These are phyloP conservation scores for Hypoxylon sp. DNA, from an alignment of 2,329 filamentous ascomycete species.

Conservation along the genomic window DNA sequence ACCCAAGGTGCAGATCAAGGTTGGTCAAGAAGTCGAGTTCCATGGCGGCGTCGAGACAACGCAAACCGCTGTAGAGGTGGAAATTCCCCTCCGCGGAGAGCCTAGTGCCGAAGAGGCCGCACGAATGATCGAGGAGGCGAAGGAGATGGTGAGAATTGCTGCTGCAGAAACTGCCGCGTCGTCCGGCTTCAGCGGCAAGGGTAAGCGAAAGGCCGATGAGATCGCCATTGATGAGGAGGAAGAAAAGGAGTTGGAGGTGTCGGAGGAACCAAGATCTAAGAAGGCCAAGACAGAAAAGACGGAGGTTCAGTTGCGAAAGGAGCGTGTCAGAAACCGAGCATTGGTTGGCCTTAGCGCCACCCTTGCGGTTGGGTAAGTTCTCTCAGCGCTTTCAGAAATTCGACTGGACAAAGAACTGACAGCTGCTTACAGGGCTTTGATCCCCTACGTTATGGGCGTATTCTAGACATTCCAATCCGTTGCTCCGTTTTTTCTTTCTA, in stretches of 20 bases:
- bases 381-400: constrained; percentile 2
- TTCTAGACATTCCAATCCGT: constrained; percentile 51
- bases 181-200: constrained; percentile 60
- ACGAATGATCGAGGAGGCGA: constrained; percentile 86
- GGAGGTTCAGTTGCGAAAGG: constrained; percentile 83
- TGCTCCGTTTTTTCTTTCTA: constrained; percentile 18
- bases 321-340: constrained; percentile 87
- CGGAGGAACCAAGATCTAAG: constrained; percentile 71
- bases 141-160: constrained; percentile 85
- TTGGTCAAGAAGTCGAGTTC: constrained; percentile 67
- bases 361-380: constrained; percentile 87
- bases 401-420: constrained; percentile 15
- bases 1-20: constrained; percentile 74
- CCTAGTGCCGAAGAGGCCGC: constrained; percentile 82
- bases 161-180: constrained; percentile 62
- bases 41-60: constrained; percentile 73
- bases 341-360: constrained; percentile 88
- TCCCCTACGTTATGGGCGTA: constrained; percentile 65
- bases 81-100: constrained; percentile 77
- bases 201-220: constrained; percentile 81
- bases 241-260: constrained; percentile 62
- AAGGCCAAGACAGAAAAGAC: constrained; percentile 85
- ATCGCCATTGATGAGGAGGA: constrained; percentile 73
- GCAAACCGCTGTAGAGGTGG: constrained; percentile 79
- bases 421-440: constrained; percentile 54